Base-by-base conservation (phyloP, 1,139 yeast genomes). In the Taphrina confusa region DNA sequence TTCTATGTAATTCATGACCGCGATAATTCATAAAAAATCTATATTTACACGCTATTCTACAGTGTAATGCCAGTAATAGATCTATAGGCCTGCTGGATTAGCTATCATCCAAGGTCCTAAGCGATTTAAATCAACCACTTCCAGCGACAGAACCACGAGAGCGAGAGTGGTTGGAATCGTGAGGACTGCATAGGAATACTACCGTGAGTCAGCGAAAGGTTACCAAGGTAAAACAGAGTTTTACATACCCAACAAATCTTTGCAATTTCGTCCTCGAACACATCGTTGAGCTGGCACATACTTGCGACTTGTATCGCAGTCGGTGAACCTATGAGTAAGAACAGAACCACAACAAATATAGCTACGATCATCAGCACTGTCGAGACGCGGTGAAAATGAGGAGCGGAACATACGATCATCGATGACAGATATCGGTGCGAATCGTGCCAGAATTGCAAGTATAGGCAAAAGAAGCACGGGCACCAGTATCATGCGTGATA, bases 261-360 rank as follows among this genome's bases (percentile, higher is more conserved):
- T 0, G 90, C 83, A 92, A 87, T 87, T 70, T 87, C 95, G 68
- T 80, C 79, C 69, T 87, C 92, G 70, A 83, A 87, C 33, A 87
- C 79, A 65, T 81, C 62, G 37, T 61, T 50, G 62, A 65, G 47
- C 52, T 65, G 94, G 65, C 65, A 63, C 44, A 56, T 51, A 31
- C 44, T 65, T 44, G 42, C 63, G 58, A 45, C 59, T 57, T 28
- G 57, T 39, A 44, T 46, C 37, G 61, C 67, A 36, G 62, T 55
- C 55, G 51, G 66, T 31, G 60, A 49, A 37, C 65, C 66, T 54
- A 31, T 65, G 62, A 37, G 62, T 22, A 87, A 76, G 68, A 87
- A 87, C 25, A 88, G 81, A 39, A 88, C 90, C 62, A 87, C 82
- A 66, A 87, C 74, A 69, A 87, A 87, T 61, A 87, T 85, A 20